Percentiles rank a stretch among this genome's conserved stretches.
Evolutionary conservation across 1,284 basidiomycete species (phyloP).

Genomic region (Vanrija pseudolonga): DNA sequence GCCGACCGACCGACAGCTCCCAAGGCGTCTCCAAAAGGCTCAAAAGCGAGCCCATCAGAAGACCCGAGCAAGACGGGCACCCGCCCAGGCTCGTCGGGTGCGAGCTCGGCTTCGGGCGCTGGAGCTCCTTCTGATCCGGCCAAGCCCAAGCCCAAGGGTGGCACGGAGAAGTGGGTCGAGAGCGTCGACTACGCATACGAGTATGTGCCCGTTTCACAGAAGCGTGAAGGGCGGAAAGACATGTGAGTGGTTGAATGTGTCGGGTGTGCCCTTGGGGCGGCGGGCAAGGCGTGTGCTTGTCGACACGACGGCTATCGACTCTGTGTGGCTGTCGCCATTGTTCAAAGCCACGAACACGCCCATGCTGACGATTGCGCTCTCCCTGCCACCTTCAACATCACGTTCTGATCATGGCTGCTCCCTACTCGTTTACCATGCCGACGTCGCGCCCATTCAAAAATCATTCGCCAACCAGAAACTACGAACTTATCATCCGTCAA

Average conservation of each 20-base stretch:
- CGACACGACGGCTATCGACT: background rate
- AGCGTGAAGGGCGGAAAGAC: slow-evolving; percentile 16
- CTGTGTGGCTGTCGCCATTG: background rate
- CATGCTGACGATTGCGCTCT: background rate
- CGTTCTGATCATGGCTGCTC: too few species aligned
- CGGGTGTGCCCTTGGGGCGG: too few species aligned
- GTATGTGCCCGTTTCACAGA: slow-evolving; percentile 41
- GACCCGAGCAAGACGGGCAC: background rate
- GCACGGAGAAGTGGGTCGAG: slow-evolving; percentile 25
- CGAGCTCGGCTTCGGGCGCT: too few species aligned
- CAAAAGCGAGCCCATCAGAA: background rate
- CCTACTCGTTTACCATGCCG: too few species aligned
- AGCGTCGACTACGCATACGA: slow-evolving; percentile 44
- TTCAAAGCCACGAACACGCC: background rate
- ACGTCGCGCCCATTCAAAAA: background rate
- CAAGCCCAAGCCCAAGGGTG: background rate
- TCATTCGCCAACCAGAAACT: slow-evolving; percentile 57
- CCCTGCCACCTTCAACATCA: too few species aligned
- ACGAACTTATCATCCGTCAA: slow-evolving; percentile 76
- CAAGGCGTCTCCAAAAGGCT: background rate
- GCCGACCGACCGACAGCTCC: background rate
- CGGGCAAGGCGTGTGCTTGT: too few species aligned
- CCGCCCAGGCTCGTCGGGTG: too few species aligned
- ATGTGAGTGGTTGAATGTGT: slow-evolving; percentile 25
- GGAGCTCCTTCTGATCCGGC: too few species aligned